Conservation (phyloP, 2,329 filamentous ascomycete species). For the Arthrobotrys pseudoclavata region DNA sequence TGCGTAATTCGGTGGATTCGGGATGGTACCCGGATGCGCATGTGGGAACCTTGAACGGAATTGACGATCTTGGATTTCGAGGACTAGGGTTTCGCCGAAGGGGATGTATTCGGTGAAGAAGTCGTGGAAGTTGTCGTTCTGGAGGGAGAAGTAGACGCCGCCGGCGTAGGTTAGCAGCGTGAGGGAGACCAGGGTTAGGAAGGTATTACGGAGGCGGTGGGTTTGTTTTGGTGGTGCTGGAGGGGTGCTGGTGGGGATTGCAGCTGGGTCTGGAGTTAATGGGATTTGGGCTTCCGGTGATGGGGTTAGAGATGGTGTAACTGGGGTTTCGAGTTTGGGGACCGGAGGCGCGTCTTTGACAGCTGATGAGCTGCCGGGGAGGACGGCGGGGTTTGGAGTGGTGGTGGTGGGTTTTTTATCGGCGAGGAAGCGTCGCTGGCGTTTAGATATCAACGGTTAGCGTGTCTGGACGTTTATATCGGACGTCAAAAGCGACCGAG, state of each 20-base stretch:
- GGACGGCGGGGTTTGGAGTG: conserved; percentile 63
- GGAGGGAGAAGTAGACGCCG: conserved; percentile 90
- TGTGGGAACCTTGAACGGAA: conserved; percentile 86
- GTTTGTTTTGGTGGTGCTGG: conserved; percentile 72
- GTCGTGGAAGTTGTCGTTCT: conserved; percentile 98
- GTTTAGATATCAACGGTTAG: conserved; percentile 35
- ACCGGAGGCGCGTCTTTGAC: conserved; percentile 63
- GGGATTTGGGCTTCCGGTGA: conserved; percentile 68
- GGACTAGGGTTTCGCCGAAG: conserved; percentile 91
- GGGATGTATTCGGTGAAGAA: conserved; percentile 98
- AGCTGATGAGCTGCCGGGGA: conserved; percentile 62
- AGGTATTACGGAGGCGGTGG: conserved; percentile 81
- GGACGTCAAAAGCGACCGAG: background rate
- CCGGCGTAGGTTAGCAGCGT: conserved; percentile 84
- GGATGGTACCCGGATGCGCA: conserved; percentile 67
- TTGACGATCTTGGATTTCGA: conserved; percentile 95
- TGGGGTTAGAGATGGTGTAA: conserved; percentile 63
- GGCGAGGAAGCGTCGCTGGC: conserved; percentile 48
- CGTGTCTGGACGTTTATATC: background rate
- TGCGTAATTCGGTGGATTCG: conserved; percentile 66
- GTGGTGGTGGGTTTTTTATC: conserved; percentile 29
- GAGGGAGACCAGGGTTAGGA: conserved; percentile 82
- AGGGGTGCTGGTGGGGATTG: conserved; percentile 65
- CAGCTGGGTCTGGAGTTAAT: conserved; percentile 67
- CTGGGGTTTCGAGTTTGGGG: conserved; percentile 59